Conservation (phyloP, 139 green algal species). For the Zygnema cylindricum region DNA sequence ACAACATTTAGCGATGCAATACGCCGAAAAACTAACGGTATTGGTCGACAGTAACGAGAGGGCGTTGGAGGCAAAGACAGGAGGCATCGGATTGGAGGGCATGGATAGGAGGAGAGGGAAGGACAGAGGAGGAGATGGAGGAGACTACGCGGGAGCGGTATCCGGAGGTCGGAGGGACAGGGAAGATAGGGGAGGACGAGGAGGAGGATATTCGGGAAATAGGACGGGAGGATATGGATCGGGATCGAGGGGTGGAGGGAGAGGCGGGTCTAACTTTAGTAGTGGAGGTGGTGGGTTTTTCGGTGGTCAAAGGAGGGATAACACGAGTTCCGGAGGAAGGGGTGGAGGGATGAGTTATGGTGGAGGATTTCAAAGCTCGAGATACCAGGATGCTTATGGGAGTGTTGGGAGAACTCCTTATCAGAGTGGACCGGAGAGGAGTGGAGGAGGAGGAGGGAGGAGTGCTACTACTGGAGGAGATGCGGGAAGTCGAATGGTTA, state of each 20-base stretch:
- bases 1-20: conserved; percentile 76
- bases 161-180: conserved; percentile 60
- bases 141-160: conserved; percentile 12
- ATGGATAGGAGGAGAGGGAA: conserved; percentile 36
- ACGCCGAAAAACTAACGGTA: conserved; percentile 57
- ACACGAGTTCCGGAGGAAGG: neutral
- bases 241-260: conserved; percentile 49
- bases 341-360: neutral
- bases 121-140: conserved; percentile 26
- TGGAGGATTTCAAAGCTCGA: conserved; percentile 18
- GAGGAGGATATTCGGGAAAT: conserved; percentile 59
- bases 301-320: neutral
- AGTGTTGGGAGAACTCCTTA: conserved; percentile 19
- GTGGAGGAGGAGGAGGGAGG: neutral
- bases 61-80: conserved; percentile 62
- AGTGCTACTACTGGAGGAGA: neutral
- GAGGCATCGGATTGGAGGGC: conserved; percentile 11
- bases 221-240: conserved; percentile 54
- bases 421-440: conserved; percentile 11
- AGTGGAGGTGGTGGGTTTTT: conserved; percentile 12
- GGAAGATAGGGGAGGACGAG: conserved; percentile 26
- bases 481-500: conserved; percentile 13
- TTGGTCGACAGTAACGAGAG: conserved; percentile 97
- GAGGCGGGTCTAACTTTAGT: conserved; percentile 16
- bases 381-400: conserved; percentile 50